Evolutionary conservation across 257 asterid species (phyloP), one percentile per base, ranked within the genome.

Genomic region (Petunia axillaris): DNA sequence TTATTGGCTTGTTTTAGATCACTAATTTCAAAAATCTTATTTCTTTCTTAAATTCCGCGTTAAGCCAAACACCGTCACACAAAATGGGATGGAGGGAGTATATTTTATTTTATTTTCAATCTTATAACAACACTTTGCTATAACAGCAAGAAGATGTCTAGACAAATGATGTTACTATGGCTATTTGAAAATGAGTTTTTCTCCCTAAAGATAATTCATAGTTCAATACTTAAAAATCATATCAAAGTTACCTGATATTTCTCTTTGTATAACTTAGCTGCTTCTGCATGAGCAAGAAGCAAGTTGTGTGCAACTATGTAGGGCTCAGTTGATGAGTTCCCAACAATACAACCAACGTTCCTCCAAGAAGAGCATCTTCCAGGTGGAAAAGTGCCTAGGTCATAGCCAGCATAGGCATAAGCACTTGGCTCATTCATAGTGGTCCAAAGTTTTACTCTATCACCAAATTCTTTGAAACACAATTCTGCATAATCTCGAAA

Each of bases 391-490:
- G 44, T 68, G 39, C 57, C 57, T 7, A 68, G 8, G 57, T 68
- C 76, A 67, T 67, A 68, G 8, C 76, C 40, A 68, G 76, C 43
- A 15, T 40, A 5, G 43, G 75, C 75, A 67, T 41, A 67, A 50
- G 38, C 75, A 67, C 75, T 67, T 67, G 75, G 75, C n/a, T 67
- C 55, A 41, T 67, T 67, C 43, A 67, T 67, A 15, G 75, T 15
- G 14, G 75, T 67, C 75, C 75, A 67, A 67, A 67, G 54, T 67
- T 67, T 67, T 6, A 67, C 75, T 67, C 54, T 67, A 67, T 41
- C 75, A 67, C 75, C 75, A 67, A 67, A 67, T 67, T 67, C 75
- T 67, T 67, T 67, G 53, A 67, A 67, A 7, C 75, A 67, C 75
- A 67, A 67, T 35, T 67, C 75, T 43, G 55, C 75, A 67, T 67